phyloP scores from a whole-genome alignment of 129 eudicot species.

The Dittrichia graveolens region DNA sequence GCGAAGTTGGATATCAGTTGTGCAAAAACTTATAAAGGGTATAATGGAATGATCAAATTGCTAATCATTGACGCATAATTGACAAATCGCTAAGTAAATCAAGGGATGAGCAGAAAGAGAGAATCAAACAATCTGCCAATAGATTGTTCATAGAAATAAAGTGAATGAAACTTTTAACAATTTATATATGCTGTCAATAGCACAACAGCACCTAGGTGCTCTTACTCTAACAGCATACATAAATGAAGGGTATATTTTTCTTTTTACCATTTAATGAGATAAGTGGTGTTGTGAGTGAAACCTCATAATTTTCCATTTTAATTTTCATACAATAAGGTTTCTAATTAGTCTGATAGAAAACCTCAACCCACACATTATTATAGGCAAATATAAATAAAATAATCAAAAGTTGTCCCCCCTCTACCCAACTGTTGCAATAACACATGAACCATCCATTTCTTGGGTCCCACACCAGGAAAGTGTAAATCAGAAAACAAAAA shows the following conservation, averaged over 20 bases:
- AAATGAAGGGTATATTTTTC: not conserved
- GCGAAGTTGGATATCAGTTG: not conserved
- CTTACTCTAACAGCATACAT: too few species aligned
- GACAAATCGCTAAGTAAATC: not conserved
- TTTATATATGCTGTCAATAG: too few species aligned
- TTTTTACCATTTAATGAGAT: too few species aligned
- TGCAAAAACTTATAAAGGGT: not conserved
- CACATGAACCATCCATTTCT: conserved; percentile 21
- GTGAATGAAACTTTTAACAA: not conserved
- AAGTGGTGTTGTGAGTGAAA: too few species aligned
- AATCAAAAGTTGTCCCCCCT: conserved; percentile 16
- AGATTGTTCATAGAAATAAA: conserved; percentile 10
- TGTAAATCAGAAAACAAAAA: conserved; percentile 1
- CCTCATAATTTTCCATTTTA: not conserved
- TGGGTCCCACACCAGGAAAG: conserved; percentile 29
- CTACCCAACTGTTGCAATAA: conserved; percentile 18
- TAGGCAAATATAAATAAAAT: not conserved
- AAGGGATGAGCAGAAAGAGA: not conserved
- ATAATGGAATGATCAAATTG: conserved; percentile 2
- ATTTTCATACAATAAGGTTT: not conserved
- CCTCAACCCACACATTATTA: conserved; percentile 11
- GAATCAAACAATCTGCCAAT: conserved; percentile 12
- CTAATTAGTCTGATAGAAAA: not conserved
- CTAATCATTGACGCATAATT: too few species aligned
- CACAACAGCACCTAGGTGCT: too few species aligned